Evolutionary conservation across 1,284 basidiomycete species (phyloP), one percentile per base, ranked within the genome.

Genomic region (Ceratobasidium sp.): DNA sequence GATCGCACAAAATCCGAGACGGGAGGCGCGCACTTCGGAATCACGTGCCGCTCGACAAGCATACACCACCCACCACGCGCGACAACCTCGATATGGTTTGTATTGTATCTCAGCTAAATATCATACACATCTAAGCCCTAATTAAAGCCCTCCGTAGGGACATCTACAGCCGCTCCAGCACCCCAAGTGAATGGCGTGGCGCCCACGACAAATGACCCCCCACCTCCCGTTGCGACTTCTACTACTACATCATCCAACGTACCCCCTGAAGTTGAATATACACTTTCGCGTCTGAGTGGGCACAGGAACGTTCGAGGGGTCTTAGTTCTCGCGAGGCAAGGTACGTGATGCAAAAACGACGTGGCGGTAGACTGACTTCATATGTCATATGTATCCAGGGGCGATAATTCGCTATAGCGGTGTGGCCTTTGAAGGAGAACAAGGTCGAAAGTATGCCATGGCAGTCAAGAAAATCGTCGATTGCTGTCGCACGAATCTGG

Each of bases 281-380:
- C 88, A 0, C 82, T 95, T 2, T 75, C 86, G 0, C 80, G 90
- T 67, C 82, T 96, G 46, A 87, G 91, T 0, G 83, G 89, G 2
- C 89, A 95, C 77, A 85, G 90, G 52, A 88, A 91, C 42, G 93
- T 96, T 2, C 84, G 92, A 7, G 94, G 94, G 8, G 94, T 95
- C 74, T 84, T 97, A 75, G 84, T 96, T 6, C 81, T 96, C 41
- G 87, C 90, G 0, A 74, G 78, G 11, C 42, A 67, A 41, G 46
- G 54, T 46, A 49, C 41, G 50, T 50, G n/a, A 21, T 23, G 21
- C 49, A 50, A 50, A 50, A 50, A 50, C 21, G 47, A 27, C 62
- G 46, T 21, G 42, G 19, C 14, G 14, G 42, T 6, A 29, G 27
- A n/a, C 80, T 87, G 16, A 7, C n/a, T 19, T 9, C 82, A 84